Evolutionary conservation across 768 basidiomycete genomes (phyloP).

Genomic region (Russula virescens): DNA sequence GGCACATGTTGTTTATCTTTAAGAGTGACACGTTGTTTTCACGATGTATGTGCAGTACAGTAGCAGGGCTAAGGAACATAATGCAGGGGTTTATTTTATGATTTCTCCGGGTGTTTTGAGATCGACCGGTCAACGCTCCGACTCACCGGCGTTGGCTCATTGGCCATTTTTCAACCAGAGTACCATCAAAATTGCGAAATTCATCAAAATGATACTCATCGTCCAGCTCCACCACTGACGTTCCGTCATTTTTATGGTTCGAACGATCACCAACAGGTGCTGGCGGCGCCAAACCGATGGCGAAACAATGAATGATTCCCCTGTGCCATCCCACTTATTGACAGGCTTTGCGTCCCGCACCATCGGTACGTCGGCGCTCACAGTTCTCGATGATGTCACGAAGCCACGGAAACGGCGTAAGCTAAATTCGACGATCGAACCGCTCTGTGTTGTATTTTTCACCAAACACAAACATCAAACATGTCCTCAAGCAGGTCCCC

Average conservation of each 20-base stretch:
- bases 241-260: not conserved
- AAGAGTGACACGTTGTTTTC: not conserved
- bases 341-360: not conserved
- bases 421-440: constrained; percentile 4
- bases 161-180: not conserved
- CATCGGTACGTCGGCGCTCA: not conserved
- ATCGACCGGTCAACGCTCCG: no score
- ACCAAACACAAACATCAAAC: not conserved
- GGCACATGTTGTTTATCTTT: not conserved
- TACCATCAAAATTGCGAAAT: not conserved
- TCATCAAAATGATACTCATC: not conserved
- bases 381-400: constrained; percentile 9
- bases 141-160: no score
- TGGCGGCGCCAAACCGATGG: not conserved
- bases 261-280: no score
- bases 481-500: not conserved
- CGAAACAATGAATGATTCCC: not conserved
- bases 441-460: not conserved
- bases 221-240: not conserved
- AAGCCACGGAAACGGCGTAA: constrained; percentile 3
- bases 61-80: not conserved
- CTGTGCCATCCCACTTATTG: not conserved
- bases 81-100: not conserved
- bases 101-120: not conserved
- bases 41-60: no score